Conservation (phyloP, 345 rosid species). For the Aurinia saxatilis region DNA sequence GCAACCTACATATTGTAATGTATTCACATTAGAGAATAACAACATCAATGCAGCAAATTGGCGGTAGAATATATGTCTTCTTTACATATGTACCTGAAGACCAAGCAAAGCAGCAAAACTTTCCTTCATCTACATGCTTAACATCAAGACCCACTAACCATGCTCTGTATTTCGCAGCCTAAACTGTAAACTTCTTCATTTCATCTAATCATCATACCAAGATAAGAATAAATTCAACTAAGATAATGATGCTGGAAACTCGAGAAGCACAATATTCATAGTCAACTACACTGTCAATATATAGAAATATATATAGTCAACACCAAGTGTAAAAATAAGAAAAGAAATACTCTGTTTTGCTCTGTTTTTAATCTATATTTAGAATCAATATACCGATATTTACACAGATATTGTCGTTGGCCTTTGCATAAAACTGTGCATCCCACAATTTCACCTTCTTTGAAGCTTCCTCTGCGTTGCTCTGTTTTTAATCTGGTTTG, state of each 20-base stretch:
- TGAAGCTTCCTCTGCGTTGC: slow-evolving; percentile 35
- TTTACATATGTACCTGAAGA: slow-evolving; percentile 40
- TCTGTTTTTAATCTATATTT: too few species aligned
- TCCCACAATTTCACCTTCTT: slow-evolving; percentile 64
- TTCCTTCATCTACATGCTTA: slow-evolving; percentile 56
- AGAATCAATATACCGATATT: slow-evolving; percentile 48
- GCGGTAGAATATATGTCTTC: neutral
- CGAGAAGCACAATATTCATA: neutral
- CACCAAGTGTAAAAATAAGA: too few species aligned
- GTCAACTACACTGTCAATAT: neutral
- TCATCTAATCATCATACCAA: slow-evolving; percentile 1
- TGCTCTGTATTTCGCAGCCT: neutral
- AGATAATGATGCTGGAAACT: neutral
- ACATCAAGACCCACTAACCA: slow-evolving; percentile 76
- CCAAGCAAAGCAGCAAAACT: slow-evolving; percentile 76
- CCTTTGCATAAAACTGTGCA: slow-evolving; percentile 80
- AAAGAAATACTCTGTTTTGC: too few species aligned
- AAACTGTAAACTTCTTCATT: neutral
- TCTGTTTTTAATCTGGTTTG: neutral
- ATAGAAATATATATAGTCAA: neutral
- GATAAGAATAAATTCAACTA: neutral
- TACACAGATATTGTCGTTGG: slow-evolving; percentile 65
- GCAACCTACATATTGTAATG: neutral
- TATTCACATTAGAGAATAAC: neutral
- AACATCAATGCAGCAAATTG: neutral